Evolutionary conservation across 139 green algal genomes (phyloP), one percentile per base, ranked within the genome.

Genomic region (Chlamydomonas asymmetrica): DNA sequence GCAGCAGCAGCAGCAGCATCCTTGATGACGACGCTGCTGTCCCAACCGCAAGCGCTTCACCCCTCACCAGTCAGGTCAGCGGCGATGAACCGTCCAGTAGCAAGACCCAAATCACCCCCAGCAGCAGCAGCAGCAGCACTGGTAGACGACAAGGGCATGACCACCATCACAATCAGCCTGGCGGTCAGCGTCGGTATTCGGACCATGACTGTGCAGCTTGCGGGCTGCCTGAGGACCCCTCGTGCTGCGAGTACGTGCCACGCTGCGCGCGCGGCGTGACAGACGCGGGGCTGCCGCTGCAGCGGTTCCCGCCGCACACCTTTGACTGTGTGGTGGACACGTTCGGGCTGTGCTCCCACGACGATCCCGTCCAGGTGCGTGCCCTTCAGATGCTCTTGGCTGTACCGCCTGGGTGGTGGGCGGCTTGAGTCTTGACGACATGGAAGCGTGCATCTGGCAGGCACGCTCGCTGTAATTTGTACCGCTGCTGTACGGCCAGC

Each of bases 291-390:
- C 43, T 54, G 25, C 31, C 63, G 6, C 81, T 80, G 34, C 54
- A 70, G 1, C 74, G 37, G 2, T 92, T 93, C 57, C 64, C 68
- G 20, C 50, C 69, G 4, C 37, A 49, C 27, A 82, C 37, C n/a
- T 95, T 93, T 80, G 91, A 95, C 73, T 88, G 82, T 0, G 85
- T 95, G 2, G 82, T 97, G 29, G 91, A 95, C 50, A 76, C 81
- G 7, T 87, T 84, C 59, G 81, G 81, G 27, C 68, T 87, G 31
- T 87, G 81, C 63, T 80, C 66, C 0, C 76, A 84, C 48, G 81
- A 82, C 13, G 67, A 84, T 54, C 81, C 81, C 34, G 70, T 83
- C 3, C 49, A 70, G 63, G 75, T 81, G 32, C 4, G 75, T 75
- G 45, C 13, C 13, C n/a, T n/a, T n/a, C n/a, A n/a, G n/a, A n/a